Base-by-base conservation (phyloP, 176 grass and related monocot genomes). In the Lolium multiflorum region DNA sequence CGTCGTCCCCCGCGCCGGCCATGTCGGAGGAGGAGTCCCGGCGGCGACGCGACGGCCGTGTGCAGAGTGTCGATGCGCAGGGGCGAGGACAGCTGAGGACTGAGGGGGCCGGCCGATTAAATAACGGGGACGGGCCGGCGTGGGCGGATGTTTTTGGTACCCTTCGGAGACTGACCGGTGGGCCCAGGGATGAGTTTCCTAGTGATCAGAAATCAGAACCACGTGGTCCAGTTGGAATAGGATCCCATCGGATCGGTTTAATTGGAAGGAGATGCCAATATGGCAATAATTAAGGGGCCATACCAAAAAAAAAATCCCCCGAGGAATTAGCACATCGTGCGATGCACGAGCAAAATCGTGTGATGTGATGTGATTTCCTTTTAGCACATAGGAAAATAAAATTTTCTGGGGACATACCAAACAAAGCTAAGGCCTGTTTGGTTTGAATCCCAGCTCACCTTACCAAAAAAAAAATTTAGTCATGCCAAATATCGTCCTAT, bases 1-100 rank as follows among this genome's bases (percentile, higher is more conserved):
- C 88, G 76, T 97, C 94, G 5, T 86, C 93, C 3, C 39, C 83
- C 3, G 82, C 87, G n/a, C 44, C 87, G 55, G 77, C 91, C 81
- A 90, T 90, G 68, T 43, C 25, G 71, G 68, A 46, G 69, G 70
- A 31, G 81, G 22, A 15, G 17, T n/a, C 31, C 70, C 18, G n/a
- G 70, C n/a, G 47, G 72, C 7, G 44, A 63, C 43, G 58, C 5
- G 31, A 35, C 63, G 67, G 47, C 11, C 13, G 75, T 35, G 59
- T 26, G 77, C 4, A 48, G 39, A 47, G 39, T 46, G 77, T 11
- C 20, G 21, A 18, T 39, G 74, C 8, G 67, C 15, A 21, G 77
- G 5, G 12, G 0, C 0, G 66, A 16, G 14, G 78, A 51, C 60
- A 38, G 51, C 9, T 4, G 63, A 21, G 49, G 49, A 26, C 39